Conservation (phyloP, 148 eudicot genomes). For the Rheum nobile region DNA sequence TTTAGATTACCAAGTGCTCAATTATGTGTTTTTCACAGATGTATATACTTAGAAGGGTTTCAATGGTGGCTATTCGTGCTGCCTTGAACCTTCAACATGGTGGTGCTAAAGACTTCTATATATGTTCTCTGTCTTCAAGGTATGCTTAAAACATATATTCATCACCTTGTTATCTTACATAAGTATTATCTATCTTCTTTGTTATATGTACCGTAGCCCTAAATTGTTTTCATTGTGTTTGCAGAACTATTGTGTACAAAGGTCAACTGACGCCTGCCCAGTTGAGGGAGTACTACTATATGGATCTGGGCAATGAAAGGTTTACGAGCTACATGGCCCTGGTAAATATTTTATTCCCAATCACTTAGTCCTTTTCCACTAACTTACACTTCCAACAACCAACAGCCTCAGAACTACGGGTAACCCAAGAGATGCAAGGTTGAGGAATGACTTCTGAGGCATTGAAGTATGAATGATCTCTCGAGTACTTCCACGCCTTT, state of each 20-base stretch:
- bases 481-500: constrained; percentile 94
- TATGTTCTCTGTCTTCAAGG: constrained; percentile 98
- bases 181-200: background rate
- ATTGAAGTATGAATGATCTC: constrained; percentile 98
- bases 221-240: constrained; percentile 7
- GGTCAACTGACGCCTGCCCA: constrained; percentile 98
- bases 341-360: constrained; percentile 75
- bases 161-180: background rate
- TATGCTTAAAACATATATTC: constrained; percentile 13
- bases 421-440: constrained; percentile 93
- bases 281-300: constrained; percentile 75
- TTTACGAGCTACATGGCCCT: constrained; percentile 99
- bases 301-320: constrained; percentile 99
- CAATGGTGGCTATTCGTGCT: constrained; percentile 98
- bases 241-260: constrained; percentile 95
- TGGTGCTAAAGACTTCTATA: constrained; percentile 81
- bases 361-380: constrained; percentile 43
- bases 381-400: constrained; percentile 74
- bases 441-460: constrained; percentile 99
- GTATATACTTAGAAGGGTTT: constrained; percentile 89
- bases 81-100: constrained; percentile 96
- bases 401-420: constrained; percentile 88
- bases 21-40: constrained; percentile 34
- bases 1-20: background rate
- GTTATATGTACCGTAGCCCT: background rate